Evolutionary conservation across 148 eudicot genomes (phyloP).

Genomic region (Rhododendron ovatum): DNA sequence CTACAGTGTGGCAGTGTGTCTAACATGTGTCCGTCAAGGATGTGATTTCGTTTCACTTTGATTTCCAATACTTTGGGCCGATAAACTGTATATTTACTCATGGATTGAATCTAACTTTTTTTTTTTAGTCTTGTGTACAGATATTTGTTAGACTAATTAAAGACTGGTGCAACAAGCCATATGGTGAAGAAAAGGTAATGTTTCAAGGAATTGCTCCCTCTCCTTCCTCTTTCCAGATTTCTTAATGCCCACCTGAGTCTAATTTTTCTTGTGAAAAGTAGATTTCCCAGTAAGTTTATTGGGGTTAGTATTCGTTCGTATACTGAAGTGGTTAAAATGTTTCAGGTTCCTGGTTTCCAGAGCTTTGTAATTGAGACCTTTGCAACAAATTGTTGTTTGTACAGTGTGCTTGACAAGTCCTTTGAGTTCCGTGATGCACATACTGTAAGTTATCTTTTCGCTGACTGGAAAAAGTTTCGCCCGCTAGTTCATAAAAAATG

Average conservation of each 20-base stretch:
- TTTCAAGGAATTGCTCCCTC: background rate
- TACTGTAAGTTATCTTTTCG: slow-evolving; percentile 56
- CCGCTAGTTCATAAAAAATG: background rate
- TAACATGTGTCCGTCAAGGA: background rate
- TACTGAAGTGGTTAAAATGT: slow-evolving; percentile 22
- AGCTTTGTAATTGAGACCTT: slow-evolving; percentile 68
- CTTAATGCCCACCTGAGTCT: background rate
- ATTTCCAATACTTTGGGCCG: background rate
- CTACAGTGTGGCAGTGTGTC: background rate
- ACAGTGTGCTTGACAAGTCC: slow-evolving; percentile 93
- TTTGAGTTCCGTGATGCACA: slow-evolving; percentile 90
- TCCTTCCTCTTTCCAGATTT: background rate
- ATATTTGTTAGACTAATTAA: slow-evolving; percentile 76
- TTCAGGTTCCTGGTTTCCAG: slow-evolving; percentile 91
- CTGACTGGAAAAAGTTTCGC: background rate
- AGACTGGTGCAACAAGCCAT: slow-evolving; percentile 76
- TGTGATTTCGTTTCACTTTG: background rate
- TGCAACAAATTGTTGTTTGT: slow-evolving; percentile 78
- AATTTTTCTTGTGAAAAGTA: background rate
- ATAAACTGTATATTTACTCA: background rate
- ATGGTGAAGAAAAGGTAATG: slow-evolving; percentile 79
- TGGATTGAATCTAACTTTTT: slow-evolving; percentile 2
- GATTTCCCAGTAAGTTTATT: background rate
- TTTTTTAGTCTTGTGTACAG: slow-evolving; percentile 76
- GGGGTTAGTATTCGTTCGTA: background rate